phyloP scores from a whole-genome alignment of 306 rosid species.

The Cucurbita maxima region DNA sequence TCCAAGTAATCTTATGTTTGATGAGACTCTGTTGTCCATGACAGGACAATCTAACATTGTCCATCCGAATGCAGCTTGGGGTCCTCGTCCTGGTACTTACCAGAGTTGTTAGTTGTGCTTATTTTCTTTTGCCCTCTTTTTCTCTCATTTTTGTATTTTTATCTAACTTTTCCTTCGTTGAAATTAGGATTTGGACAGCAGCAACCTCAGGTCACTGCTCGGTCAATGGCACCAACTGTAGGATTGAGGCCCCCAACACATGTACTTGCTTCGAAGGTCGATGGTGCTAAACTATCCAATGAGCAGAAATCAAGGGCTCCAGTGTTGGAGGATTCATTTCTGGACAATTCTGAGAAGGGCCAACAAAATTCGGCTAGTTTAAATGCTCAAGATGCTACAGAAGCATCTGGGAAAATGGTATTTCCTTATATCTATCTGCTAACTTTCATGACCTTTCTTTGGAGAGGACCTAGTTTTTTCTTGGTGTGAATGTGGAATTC shows the following conservation, averaged over 20 bases:
- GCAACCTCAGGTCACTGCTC: slow-evolving; percentile 45
- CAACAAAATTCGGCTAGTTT: slow-evolving; percentile 27
- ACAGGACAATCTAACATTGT: slow-evolving; percentile 52
- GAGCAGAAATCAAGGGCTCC: slow-evolving; percentile 38
- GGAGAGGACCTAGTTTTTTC: neutral
- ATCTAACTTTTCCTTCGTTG: neutral
- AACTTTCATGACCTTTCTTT: neutral
- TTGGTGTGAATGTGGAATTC: neutral
- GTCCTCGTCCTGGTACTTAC: slow-evolving; percentile 35
- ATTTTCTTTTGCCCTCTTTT: neutral
- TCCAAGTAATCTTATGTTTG: slow-evolving; percentile 55
- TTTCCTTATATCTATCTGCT: neutral
- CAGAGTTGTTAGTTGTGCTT: slow-evolving; percentile 2
- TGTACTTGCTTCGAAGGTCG: slow-evolving; percentile 23
- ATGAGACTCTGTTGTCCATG: slow-evolving; percentile 68
- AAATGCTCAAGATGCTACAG: slow-evolving; percentile 23
- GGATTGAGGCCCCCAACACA: slow-evolving; percentile 42
- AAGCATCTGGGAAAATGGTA: slow-evolving; percentile 41
- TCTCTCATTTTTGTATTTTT: neutral
- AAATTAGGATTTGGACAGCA: slow-evolving; percentile 67
- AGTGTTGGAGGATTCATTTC: slow-evolving; percentile 43
- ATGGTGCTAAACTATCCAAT: slow-evolving; percentile 28
- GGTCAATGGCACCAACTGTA: slow-evolving; percentile 28
- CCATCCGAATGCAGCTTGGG: slow-evolving; percentile 61
- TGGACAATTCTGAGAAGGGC: slow-evolving; percentile 24